Evolutionary conservation across 2,329 filamentous ascomycete species (phyloP), one percentile per base, ranked within the genome.

Genomic region (Sodiomyces alkalinus): DNA sequence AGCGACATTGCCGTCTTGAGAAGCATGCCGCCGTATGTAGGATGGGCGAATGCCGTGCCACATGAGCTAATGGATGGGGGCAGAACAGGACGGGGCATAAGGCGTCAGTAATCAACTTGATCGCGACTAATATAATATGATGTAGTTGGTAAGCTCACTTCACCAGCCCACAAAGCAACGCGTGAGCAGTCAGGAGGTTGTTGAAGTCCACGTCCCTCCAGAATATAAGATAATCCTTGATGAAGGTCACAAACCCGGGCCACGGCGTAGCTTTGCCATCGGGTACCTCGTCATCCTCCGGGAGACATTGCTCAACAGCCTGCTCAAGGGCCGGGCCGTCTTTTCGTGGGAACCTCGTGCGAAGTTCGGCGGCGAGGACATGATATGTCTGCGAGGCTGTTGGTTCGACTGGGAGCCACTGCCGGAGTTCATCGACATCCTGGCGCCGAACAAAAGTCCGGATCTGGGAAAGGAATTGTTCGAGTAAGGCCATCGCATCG

Each of bases 1-100:
- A 92, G 68, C 17, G 79, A 78, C 41, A 93, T 74, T 46, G 83
- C 80, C 3, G 82, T 85, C 22, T 82, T 76, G 22, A 94, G 69
- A 41, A 94, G 72, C 42, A 93, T 67, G 17, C 77, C 68, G 18
- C 87, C 87, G 47, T 85, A 75, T 9, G 74, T 75, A 2, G 78
- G 73, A 43, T 93, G 78, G 6, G 74, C 72, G 26, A 94, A 69
- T 1, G 86, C 85, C 13, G 80, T 80, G 16, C 83, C 79, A 41
- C 80, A 90, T 41, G 85, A 78, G 44, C 82, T 87, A 13, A 13
- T 17, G 7, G 15, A n/a, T 8, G 6, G 22, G 14, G 13, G 17
- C 6, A 3, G 12, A 17, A n/a, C n/a, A n/a, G n/a, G n/a, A n/a
- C n/a, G n/a, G n/a, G n/a, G n/a, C n/a, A n/a, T n/a, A n/a, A n/a